Evolutionary conservation across 1,284 basidiomycete genomes (phyloP), one percentile per base, ranked within the genome.

Genomic region (Sanguinoderma infundibulare): DNA sequence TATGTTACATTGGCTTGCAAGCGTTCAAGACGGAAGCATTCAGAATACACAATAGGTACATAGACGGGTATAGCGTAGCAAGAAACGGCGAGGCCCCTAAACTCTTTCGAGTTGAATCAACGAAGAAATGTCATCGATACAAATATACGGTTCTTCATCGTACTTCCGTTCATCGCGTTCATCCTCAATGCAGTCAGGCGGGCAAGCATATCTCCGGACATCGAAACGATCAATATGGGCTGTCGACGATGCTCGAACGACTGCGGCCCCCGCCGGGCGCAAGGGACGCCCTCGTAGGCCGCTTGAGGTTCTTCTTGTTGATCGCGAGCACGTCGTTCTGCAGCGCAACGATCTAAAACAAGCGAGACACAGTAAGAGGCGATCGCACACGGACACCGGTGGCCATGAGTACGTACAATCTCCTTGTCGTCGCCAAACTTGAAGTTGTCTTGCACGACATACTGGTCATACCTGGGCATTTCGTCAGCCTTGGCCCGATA

Each of bases 401-500:
- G 57, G 34, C 20, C 26, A 30, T 3, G 14, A 15, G 54, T 36
- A 77, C 89, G 70, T 70, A 95, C 94, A 72, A 98, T 98, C 74
- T 98, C 91, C 72, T 94, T 93, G 77, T 98, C 95, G 67, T 96
- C 92, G 20, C 94, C 95, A 72, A 95, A 98, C 76, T 91, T 94
- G 87, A 98, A 98, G 78, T 92, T 94, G 75, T 98, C 96, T 65
- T 97, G 95, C 0, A 99, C 95, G 62, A 99, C 96, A 53, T 87
- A 83, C 69, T 98, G 96, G 70, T 96, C 93, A 73, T 98, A 97
- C 69, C 85, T 87, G 70, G 46, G 67, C 59, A 66, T n/a, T 14
- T 6, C 8, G 15, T 66, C 50, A 62, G 59, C 61, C 53, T 65
- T 46, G 17, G 22, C 1, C 24, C 26, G 49, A 14, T 58, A 55